Base-by-base conservation (phyloP, 2,329 filamentous ascomycete genomes). In the Diaporthe nobilis region DNA sequence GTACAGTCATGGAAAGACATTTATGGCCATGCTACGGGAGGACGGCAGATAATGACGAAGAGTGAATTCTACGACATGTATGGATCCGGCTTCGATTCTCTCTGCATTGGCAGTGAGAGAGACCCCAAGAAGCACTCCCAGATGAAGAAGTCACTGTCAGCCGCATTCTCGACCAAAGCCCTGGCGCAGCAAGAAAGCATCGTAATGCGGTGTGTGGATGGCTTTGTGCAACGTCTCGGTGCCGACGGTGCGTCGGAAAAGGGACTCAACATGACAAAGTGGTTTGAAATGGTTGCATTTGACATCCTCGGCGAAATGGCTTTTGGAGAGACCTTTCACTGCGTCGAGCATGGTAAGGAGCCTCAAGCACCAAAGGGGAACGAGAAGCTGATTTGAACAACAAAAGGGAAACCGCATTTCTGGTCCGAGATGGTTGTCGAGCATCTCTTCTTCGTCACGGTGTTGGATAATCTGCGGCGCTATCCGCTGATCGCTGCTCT, bases 231-330 rank as follows among this genome's bases (percentile, higher is more conserved):
- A 5, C 22, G 57, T 2, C 51, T 74, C 4, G 53, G 72, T 7
- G 7, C 10, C 15, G 81, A 42, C 82, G 79, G 42, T 44, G 76
- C 37, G 68, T 57, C 37, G 25, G 61, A 28, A 72, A 55, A 74
- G 39, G 81, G 79, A 1, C n/a, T 81, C 2, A 79, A 82, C 57
- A 81, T 84, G 78, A 79, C 76, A 2, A 80, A 82, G 72, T 84
- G 83, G 82, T 82, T 77, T 73, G 82, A 83, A 63, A 83, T 82
- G 79, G 72, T 81, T 2, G 78, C 84, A 2, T 84, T 85, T 77
- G 84, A 85, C 77, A 81, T 84, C 44, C 79, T 85, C 28, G 85
- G 85, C 22, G 85, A 87, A 74, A 81, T 87, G 67, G 83, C 85
- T 0, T 87, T 87, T 77, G 86, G 85, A 6, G 82, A 86, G 71